Conservation (phyloP, 2,329 filamentous ascomycete species). For the Mycosphaerella sp. region DNA sequence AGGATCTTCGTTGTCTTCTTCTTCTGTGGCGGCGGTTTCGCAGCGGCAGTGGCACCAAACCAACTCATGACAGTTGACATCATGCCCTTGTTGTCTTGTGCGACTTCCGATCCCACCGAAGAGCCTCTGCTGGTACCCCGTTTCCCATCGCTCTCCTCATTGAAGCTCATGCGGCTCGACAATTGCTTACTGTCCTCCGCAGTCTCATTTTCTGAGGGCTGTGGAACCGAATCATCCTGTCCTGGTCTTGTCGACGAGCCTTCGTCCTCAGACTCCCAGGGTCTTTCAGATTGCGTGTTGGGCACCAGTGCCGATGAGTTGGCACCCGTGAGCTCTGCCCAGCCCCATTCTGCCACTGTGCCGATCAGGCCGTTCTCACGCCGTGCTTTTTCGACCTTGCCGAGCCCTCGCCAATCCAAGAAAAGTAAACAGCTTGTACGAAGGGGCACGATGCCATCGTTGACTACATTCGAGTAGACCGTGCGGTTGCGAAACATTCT, state of each 20-base stretch:
- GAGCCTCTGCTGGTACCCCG: conserved; percentile 24
- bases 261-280: conserved; percentile 23
- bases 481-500: conserved; percentile 87
- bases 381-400: conserved; percentile 87
- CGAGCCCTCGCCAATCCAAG: conserved; percentile 90
- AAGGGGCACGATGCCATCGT: conserved; percentile 92
- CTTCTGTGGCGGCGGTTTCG: conserved; percentile 40
- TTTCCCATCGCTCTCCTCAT: conserved; percentile 42
- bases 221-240: conserved; percentile 52
- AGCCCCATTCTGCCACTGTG: conserved; percentile 88
- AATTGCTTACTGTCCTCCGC: conserved; percentile 50
- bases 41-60: conserved; percentile 59
- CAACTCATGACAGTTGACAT: conserved; percentile 60
- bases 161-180: conserved; percentile 27
- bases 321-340: conserved; percentile 77
- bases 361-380: conserved; percentile 88
- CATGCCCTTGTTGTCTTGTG: conserved; percentile 33
- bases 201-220: conserved; percentile 60
- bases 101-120: conserved; percentile 1
- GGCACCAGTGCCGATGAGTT: conserved; percentile 52
- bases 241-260: conserved; percentile 26
- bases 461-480: conserved; percentile 94
- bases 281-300: conserved; percentile 23
- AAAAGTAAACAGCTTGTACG: conserved; percentile 95
- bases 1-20: conserved; percentile 35